Evolutionary conservation across 495 filamentous ascomycete species (phyloP), one percentile per base, ranked within the genome.

Genomic region (Immersiella caudata): DNA sequence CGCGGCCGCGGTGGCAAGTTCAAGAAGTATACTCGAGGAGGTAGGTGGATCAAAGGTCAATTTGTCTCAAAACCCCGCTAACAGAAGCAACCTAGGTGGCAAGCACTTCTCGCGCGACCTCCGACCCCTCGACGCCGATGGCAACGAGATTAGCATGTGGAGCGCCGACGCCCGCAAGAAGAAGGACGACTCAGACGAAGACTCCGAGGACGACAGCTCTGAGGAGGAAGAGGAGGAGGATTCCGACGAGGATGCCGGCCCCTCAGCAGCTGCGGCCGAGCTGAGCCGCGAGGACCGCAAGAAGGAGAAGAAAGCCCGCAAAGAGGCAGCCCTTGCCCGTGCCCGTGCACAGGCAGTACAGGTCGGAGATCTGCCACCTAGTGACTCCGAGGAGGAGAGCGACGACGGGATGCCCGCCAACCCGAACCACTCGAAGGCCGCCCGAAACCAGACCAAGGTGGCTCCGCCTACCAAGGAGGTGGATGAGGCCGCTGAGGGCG

Each of bases 81-180:
- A 69, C 62, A 11, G 33, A 22, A 40, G n/a, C 40, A 61, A 27
- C 16, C 54, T 63, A 97, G 94, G 94, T 64, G 95, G 94, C 71
- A 96, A 97, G 80, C 89, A 96, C 68, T 98, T 93, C 85, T 97
- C 94, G 67, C 89, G 90, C 49, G 90, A 97, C 75, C 87, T 97
- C 12, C 87, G 88, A 75, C 94, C 93, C 7, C 83, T 93, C 70
- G 93, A 96, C 71, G 90, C 89, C 60, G 91, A 97, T 76, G 93
- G 92, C 68, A 93, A 92, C 65, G 82, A 85, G 65, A 77, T 87
- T 21, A 85, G 89, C 78, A 90, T 96, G 83, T 95, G 94, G 93
- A 74, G 79, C 70, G 72, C 73, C 36, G 74, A 79, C 33, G 79
- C 79, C 22, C 65, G 78, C 27, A 81, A 80, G 11, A 74, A 76